A percentile compares a stretch with the other conserved stretches of the same genome.
These are phyloP conservation scores for Ustulina deusta DNA, from an alignment of 2,329 filamentous ascomycete species.

Conservation along the genomic window DNA sequence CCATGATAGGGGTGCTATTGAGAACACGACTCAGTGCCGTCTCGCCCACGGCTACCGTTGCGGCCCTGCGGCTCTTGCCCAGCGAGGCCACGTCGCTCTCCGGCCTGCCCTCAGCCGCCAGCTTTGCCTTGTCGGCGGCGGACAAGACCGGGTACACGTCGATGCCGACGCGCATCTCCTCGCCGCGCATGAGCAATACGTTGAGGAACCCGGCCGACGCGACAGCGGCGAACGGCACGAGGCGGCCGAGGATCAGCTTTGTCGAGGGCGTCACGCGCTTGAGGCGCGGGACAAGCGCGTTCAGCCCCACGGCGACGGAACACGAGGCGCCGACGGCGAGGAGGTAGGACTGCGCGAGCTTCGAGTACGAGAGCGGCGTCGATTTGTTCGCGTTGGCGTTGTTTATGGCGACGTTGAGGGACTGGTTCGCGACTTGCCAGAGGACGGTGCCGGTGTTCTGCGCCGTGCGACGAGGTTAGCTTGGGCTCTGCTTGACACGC, in stretches of 20 bases:
- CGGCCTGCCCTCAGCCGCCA: constrained; percentile 68
- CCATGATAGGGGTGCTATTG: constrained; percentile 97
- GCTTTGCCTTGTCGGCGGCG: constrained; percentile 72
- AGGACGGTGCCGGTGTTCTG: constrained; percentile 85
- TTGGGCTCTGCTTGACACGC: background rate
- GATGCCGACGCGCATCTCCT: constrained; percentile 93
- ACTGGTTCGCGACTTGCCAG: constrained; percentile 98
- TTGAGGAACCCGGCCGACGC: constrained; percentile 92
- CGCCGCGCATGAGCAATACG: constrained; percentile 96
- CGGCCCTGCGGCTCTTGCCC: constrained; percentile 89
- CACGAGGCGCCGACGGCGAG: constrained; percentile 94
- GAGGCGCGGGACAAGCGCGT: constrained; percentile 87
- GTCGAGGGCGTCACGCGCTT: constrained; percentile 80
- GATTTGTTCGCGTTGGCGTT: constrained; percentile 98
- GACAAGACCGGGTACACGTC: constrained; percentile 88
- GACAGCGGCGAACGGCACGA: constrained; percentile 96
- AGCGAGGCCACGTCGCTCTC: constrained; percentile 76
- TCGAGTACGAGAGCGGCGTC: constrained; percentile 82
- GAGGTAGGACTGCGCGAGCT: constrained; percentile 89
- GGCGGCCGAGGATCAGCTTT: constrained; percentile 80
- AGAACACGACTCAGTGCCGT: constrained; percentile 91
- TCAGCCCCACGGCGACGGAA: constrained; percentile 91
- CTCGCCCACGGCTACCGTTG: constrained; percentile 89
- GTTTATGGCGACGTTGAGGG: constrained; percentile 98
- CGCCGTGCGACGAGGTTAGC: constrained; percentile 32